A percentile compares a stretch with the other conserved stretches of the same genome.
Conservation (phyloP, 208 protist species). For the Trypanosoma boissoni region DNA sequence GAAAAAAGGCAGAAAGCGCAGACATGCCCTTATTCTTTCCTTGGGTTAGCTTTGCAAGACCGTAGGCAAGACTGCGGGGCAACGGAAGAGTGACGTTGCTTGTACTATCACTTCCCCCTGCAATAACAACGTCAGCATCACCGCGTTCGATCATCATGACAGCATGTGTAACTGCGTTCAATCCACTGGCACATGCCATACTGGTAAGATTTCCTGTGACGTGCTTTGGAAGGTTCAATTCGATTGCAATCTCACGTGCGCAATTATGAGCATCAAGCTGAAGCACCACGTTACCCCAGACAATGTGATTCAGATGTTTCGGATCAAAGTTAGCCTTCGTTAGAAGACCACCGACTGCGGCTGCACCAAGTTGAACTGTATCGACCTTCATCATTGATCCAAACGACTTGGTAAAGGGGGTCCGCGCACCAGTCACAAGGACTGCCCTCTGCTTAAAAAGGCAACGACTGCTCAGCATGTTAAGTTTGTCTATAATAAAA, state of each 20-base stretch:
- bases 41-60: slow-evolving; percentile 37
- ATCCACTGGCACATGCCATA: slow-evolving; percentile 77
- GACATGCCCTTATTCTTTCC: slow-evolving; percentile 47
- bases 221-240: slow-evolving; percentile 71
- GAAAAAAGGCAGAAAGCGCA: slow-evolving; percentile 41
- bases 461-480: slow-evolving; percentile 31
- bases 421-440: slow-evolving; percentile 59
- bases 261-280: slow-evolving; percentile 73
- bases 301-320: slow-evolving; percentile 70
- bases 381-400: slow-evolving; percentile 61
- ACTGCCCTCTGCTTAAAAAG: slow-evolving; percentile 43
- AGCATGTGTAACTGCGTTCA: slow-evolving; percentile 75
- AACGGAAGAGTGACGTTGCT: slow-evolving; percentile 69
- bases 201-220: slow-evolving; percentile 74
- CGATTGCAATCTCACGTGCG: slow-evolving; percentile 82
- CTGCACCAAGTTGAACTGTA: slow-evolving; percentile 51
- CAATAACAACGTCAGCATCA: slow-evolving; percentile 76
- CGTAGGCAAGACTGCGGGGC: slow-evolving; percentile 48
- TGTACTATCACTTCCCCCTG: slow-evolving; percentile 85
- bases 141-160: slow-evolving; percentile 73
- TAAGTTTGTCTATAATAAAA: too few relatives aligned
- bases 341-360: slow-evolving; percentile 69
- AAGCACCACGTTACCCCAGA: slow-evolving; percentile 90
- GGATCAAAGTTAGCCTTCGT: slow-evolving; percentile 70
- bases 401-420: slow-evolving; percentile 78